Percentiles rank a stretch among this genome's conserved stretches.
Conservation (phyloP, 768 basidiomycete species). For the Hygrocybe punicea region DNA sequence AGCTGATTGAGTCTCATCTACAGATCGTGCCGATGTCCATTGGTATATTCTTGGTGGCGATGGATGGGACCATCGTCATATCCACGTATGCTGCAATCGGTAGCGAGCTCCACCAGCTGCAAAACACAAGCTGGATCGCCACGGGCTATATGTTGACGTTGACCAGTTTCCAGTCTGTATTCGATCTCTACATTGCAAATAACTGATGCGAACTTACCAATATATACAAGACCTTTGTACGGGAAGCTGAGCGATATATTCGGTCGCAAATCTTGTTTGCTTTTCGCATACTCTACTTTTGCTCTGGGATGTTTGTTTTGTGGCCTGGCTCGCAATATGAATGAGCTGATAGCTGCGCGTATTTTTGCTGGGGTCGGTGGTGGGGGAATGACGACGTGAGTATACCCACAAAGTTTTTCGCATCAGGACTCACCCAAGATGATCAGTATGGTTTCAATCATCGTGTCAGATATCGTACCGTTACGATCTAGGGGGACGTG, state of each 20-base stretch:
- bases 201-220: no score
- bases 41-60: conserved; percentile 46
- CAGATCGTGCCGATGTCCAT: conserved; percentile 33
- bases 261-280: conserved; percentile 54
- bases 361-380: conserved; percentile 59
- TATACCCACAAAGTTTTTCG: neutral
- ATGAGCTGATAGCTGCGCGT: conserved; percentile 49
- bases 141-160: conserved; percentile 60
- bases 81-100: conserved; percentile 56
- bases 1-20: no score
- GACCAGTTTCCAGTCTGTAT: conserved; percentile 56
- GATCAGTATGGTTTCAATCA: conserved; percentile 55
- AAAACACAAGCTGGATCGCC: conserved; percentile 66
- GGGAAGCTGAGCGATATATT: conserved; percentile 67
- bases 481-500: conserved; percentile 61
- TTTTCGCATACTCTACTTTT: conserved; percentile 54
- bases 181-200: no score
- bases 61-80: conserved; percentile 51
- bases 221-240: conserved; percentile 48
- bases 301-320: conserved; percentile 53
- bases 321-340: conserved; percentile 53
- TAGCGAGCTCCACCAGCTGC: conserved; percentile 56
- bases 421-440: neutral
- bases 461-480: conserved; percentile 64
- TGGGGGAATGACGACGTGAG: conserved; percentile 61